Conservation (phyloP, 768 basidiomycete species). For the Phaffia tasmanica region DNA sequence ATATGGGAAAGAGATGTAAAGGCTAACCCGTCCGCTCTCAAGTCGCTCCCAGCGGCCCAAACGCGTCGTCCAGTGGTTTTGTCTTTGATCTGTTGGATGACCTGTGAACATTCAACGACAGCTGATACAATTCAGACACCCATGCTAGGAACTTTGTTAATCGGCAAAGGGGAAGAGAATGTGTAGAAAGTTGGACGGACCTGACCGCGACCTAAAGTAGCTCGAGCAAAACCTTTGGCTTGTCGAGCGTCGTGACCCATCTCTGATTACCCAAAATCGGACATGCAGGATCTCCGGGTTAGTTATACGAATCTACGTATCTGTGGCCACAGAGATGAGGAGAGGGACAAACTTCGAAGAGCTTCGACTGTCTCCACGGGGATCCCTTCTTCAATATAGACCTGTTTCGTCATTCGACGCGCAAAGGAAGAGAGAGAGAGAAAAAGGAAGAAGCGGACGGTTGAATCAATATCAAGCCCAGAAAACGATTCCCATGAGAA, state of each 20-base stretch:
- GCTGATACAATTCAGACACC: constrained; percentile 38
- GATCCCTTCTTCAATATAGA: constrained; percentile 82
- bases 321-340: background rate
- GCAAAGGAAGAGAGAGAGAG: too few species aligned
- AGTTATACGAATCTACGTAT: background rate
- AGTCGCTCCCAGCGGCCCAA: constrained; percentile 92
- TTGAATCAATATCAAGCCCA: too few species aligned
- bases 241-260: constrained; percentile 79
- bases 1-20: background rate
- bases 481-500: too few species aligned
- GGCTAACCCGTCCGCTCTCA: constrained; percentile 48
- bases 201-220: constrained; percentile 34
- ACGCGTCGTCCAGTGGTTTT: constrained; percentile 55
- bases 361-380: constrained; percentile 50
- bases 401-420: constrained; percentile 35
- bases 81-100: constrained; percentile 70
- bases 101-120: constrained; percentile 38
- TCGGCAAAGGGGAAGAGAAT: too few species aligned
- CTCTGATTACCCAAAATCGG: constrained; percentile 39
- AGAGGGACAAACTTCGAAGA: constrained; percentile 48
- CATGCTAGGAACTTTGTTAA: constrained; percentile 52
- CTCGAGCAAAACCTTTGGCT: constrained; percentile 52
- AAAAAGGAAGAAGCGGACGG: too few species aligned
- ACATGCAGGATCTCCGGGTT: too few species aligned
- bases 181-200: constrained; percentile 7